A percentile compares a stretch with the other conserved stretches of the same genome.
These are phyloP conservation scores for Rhodamnia argentea DNA, from an alignment of 345 rosid species.

Conservation along the genomic window DNA sequence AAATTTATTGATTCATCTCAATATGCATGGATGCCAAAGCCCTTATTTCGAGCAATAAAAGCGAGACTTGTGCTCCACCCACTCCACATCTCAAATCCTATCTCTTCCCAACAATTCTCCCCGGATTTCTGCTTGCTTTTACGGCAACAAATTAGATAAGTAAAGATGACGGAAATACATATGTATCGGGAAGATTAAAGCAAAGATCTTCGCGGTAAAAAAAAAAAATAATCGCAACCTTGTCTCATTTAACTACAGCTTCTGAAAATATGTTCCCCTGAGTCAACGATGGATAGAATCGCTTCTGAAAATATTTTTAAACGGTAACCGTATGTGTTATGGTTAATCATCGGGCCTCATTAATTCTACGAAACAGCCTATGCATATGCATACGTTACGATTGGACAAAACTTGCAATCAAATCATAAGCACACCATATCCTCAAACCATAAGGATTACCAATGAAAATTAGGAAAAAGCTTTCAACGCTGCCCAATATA, in stretches of 20 bases:
- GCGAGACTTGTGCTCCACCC: slow-evolving; percentile 21
- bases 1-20: not conserved
- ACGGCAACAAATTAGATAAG: not conserved
- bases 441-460: not conserved
- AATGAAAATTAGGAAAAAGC: not conserved
- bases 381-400: not conserved
- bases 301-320: not conserved
- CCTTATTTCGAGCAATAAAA: not conserved
- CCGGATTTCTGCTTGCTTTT: not conserved
- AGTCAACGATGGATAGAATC: not conserved
- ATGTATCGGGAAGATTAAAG: not conserved
- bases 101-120: slow-evolving; percentile 6
- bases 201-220: not conserved
- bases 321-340: accelerated
- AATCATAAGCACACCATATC: not conserved
- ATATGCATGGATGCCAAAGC: not conserved
- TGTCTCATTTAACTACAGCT: not conserved
- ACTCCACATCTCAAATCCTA: slow-evolving; percentile 29
- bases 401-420: too few species aligned
- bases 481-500: too few species aligned
- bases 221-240: not conserved
- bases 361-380: not conserved
- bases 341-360: not conserved
- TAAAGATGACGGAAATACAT: not conserved
- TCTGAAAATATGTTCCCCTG: not conserved